Conservation (phyloP, 2,329 filamentous ascomycete species). For the Orbilia quercus region DNA sequence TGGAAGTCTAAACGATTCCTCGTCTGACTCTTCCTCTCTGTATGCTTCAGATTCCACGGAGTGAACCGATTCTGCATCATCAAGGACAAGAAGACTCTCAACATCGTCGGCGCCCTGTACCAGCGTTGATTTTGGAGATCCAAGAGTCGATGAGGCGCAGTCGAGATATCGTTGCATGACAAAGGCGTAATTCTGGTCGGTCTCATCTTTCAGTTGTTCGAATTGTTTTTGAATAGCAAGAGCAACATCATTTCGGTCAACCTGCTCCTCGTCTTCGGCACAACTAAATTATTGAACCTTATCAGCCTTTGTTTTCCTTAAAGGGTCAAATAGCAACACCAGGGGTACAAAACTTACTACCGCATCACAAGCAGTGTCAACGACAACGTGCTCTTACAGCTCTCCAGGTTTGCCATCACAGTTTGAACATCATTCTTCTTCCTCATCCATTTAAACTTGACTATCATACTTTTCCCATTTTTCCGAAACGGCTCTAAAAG, state of each 20-base stretch:
- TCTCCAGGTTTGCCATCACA: conserved; percentile 44
- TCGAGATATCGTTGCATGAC: conserved; percentile 52
- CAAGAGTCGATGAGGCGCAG: conserved; percentile 49
- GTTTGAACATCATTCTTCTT: conserved; percentile 47
- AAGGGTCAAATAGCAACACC: neutral
- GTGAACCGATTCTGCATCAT: conserved; percentile 19
- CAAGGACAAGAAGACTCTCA: conserved; percentile 34
- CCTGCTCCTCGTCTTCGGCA: conserved; percentile 33
- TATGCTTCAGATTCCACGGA: conserved; percentile 14
- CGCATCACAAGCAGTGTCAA: conserved; percentile 48
- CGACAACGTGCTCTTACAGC: conserved; percentile 53
- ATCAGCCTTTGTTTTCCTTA: neutral
- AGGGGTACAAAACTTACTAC: conserved; percentile 40
- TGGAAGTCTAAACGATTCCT: conserved; percentile 31
- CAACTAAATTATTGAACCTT: conserved; percentile 16
- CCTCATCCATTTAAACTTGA: conserved; percentile 52
- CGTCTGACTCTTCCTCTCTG: conserved; percentile 10
- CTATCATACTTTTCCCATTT: conserved; percentile 21
- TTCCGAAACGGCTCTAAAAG: conserved; percentile 42
- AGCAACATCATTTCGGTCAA: conserved; percentile 43
- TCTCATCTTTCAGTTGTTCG: conserved; percentile 47
- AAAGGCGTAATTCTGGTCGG: conserved; percentile 48
- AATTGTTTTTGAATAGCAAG: conserved; percentile 42
- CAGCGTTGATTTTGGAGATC: conserved; percentile 48
- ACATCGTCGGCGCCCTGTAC: conserved; percentile 37